Base-by-base conservation (phyloP, 257 asterid genomes). In the Voacanga thouarsii region DNA sequence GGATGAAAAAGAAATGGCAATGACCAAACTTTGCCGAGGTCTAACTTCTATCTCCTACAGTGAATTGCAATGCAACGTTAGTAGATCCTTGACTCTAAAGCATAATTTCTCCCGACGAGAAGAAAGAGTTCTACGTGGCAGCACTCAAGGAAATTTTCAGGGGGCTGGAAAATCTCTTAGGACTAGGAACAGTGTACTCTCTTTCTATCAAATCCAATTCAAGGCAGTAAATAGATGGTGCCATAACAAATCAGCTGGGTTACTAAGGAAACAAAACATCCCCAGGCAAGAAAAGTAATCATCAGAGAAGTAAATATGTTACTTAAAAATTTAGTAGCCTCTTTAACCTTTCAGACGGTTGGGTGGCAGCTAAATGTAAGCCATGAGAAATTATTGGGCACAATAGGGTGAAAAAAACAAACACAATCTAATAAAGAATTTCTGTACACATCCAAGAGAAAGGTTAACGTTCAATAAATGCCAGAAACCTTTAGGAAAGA, bases 361-460 rank as follows among this genome's bases (percentile, higher is more conserved):
- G 30, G 37, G 26, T 60, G 11, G 67, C 39, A 26, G 67, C 67
- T 60, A 60, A 3, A 24, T 9, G 12, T n/a, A 26, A 60, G 26
- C 45, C 24, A 23, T 24, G 6, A 71, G 0, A 19, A 55, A 55
- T 16, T 30, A 33, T 69, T 43, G 30, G 18, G 76, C 41, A 37
- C 77, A 30, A 41, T 15, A 30, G 73, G 6, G 14, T 10, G 14
- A 10, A 19, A 12, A 28, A 33, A 12, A 63, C 43, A 28, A 28
- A 30, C 68, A 24, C 12, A 28, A 45, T 23, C 9, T 7, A 3
- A 45, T 33, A 60, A 71, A 60, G 37, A 60, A 71, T 24, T 10
- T n/a, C 28, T 78, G 65, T 78, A 71, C 77, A 60, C 72, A 67
- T 59, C 43, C 39, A 51, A 9, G 43, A 26, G 28, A 43, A 66